These are phyloP conservation scores for Megacollybia marginata DNA, from an alignment of 768 basidiomycete species.

Conservation along the genomic window DNA sequence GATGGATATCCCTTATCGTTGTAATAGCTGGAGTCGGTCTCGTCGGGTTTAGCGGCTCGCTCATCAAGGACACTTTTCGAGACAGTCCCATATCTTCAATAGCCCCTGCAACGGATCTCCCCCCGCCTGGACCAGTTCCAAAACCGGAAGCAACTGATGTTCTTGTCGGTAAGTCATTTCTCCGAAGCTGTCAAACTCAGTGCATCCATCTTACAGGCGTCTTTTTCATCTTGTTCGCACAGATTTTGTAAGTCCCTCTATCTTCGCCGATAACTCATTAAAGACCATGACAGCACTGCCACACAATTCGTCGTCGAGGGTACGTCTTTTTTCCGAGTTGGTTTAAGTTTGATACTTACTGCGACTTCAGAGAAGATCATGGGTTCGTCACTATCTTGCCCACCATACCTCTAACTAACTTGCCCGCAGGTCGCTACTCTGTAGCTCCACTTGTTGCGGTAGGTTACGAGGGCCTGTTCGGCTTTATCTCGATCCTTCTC, in stretches of 20 bases:
- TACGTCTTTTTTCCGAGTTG: conserved; percentile 12
- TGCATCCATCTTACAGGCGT: conserved; percentile 47
- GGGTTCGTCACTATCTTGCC: conserved; percentile 27
- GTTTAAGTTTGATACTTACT: not conserved
- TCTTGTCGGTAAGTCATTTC: conserved; percentile 52
- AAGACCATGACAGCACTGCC: conserved; percentile 56
- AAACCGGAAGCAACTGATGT: conserved; percentile 62
- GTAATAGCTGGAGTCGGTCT: conserved; percentile 82
- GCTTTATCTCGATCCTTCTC: conserved; percentile 69
- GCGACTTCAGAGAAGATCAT: conserved; percentile 73
- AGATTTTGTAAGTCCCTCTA: conserved; percentile 68
- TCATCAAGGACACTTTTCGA: conserved; percentile 69
- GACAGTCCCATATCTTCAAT: conserved; percentile 28
- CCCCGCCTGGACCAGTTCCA: conserved; percentile 39
- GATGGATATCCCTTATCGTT: conserved; percentile 85
- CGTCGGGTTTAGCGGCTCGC: conserved; percentile 85
- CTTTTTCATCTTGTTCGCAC: conserved; percentile 88
- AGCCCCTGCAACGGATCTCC: conserved; percentile 21
- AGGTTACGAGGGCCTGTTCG: conserved; percentile 92
- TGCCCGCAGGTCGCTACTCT: conserved; percentile 49
- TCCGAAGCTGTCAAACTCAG: conserved; percentile 5
- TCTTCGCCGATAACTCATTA: conserved; percentile 6
- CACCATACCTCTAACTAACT: conserved; percentile 1
- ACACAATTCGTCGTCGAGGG: conserved; percentile 89
- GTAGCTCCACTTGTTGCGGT: conserved; percentile 90